A percentile compares a stretch with the other conserved stretches of the same genome.
Evolutionary conservation across 2,329 filamentous ascomycete genomes (phyloP).

Genomic region (Cercospora zeae-maydis): DNA sequence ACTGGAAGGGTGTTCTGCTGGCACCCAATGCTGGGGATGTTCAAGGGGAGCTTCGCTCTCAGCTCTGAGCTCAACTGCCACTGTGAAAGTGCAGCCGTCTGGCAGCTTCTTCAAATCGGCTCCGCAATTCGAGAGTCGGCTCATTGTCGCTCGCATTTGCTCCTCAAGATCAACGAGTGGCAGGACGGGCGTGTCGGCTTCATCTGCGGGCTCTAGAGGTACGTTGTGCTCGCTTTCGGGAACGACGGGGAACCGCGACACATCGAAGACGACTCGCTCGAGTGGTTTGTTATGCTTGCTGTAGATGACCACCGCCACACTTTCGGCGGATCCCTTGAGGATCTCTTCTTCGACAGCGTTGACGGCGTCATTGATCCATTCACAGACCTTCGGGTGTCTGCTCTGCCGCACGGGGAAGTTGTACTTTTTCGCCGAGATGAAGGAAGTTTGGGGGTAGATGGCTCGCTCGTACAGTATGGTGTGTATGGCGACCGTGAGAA

Average conservation of each 20-base stretch:
- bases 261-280: slow-evolving; percentile 60
- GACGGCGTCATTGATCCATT: slow-evolving; percentile 80
- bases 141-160: slow-evolving; percentile 65
- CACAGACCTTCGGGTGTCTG: slow-evolving; percentile 78
- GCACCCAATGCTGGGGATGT: slow-evolving; percentile 59
- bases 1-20: slow-evolving; percentile 39
- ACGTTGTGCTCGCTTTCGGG: slow-evolving; percentile 47
- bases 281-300: slow-evolving; percentile 51
- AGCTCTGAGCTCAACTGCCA: slow-evolving; percentile 70
- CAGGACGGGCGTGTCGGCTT: slow-evolving; percentile 27
- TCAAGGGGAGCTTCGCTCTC: slow-evolving; percentile 49
- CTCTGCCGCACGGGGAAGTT: slow-evolving; percentile 81
- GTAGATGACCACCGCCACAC: slow-evolving; percentile 57
- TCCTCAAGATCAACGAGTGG: slow-evolving; percentile 60
- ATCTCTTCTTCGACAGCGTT: slow-evolving; percentile 68
- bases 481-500: slow-evolving; percentile 79
- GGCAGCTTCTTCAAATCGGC: slow-evolving; percentile 58
- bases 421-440: slow-evolving; percentile 75
- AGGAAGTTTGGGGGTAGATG: slow-evolving; percentile 74
- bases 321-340: slow-evolving; percentile 54
- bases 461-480: slow-evolving; percentile 77
- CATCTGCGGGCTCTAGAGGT: slow-evolving; percentile 45
- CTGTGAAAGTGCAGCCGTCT: slow-evolving; percentile 65
- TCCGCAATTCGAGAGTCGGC: slow-evolving; percentile 58
- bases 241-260: slow-evolving; percentile 55